Base-by-base conservation (phyloP, 768 basidiomycete genomes). In the Sistotremastrum niveocremeum region DNA sequence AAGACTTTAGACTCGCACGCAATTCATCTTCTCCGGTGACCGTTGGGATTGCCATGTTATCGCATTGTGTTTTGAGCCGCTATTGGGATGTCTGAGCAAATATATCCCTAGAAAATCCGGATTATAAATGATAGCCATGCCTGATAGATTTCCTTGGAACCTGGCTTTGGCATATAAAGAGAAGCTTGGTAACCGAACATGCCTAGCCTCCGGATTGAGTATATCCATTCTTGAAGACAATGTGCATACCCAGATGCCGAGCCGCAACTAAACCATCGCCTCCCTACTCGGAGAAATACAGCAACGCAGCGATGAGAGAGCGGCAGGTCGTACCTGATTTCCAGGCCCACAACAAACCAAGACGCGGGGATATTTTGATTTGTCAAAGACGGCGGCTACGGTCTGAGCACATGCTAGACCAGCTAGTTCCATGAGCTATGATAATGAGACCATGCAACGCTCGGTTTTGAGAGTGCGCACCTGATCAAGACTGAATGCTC, bases 211-310 rank as follows among this genome's bases (percentile, higher is more conserved):
- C 20, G 20, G 20, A 20, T 20, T 20, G 20, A 20, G 2, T 20
- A 20, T 20, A 20, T 20, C 20, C 20, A 20, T 6, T 20, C 37
- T 34, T 12, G n/a, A 28, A 12, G 37, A 32, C 29, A 34, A 31
- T 5, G 12, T 4, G 57, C 75, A 46, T 52, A 86, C 88, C 79
- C 6, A 99, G 74, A 65, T 99, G 95, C 39, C 94, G 72, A 38
- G 95, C 95, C 31, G 95, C 95, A 29, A 97, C 94, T 0, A 99
- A 68, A 3, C 95, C 95, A 63, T 99, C 95, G 8, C 95, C 95
- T 1, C 90, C 84, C 55, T 67, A 45, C 8, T 20, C 20, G 20
- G 20, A 20, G 20, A 40, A 38, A 11, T 31, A 37, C 36, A 36
- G 38, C 5, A 39, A 8, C 30, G 33, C 34, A 49, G 35, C 32